Evolutionary conservation across 345 rosid genomes (phyloP).

Genomic region (Psidium friedrichsthalianum): DNA sequence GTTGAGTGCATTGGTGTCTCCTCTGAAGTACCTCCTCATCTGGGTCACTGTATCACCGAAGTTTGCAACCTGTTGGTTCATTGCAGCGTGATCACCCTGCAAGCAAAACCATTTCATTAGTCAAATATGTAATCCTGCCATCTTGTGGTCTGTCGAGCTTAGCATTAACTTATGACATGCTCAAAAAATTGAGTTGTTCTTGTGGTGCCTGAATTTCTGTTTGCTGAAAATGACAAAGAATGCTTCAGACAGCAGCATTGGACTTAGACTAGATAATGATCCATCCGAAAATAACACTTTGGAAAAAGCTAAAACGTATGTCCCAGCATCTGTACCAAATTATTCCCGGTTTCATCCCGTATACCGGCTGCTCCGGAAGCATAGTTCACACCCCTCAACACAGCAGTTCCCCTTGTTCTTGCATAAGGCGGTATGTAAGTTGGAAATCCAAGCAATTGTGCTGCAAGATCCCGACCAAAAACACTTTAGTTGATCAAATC

Average conservation of each 20-base stretch:
- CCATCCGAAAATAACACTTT: not conserved
- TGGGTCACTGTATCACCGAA: slow-evolving; percentile 34
- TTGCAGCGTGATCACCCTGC: slow-evolving; percentile 67
- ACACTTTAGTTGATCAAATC: not conserved
- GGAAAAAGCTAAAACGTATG: not conserved
- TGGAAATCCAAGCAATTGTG: slow-evolving; percentile 60
- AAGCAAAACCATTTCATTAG: not conserved
- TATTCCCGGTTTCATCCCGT: slow-evolving; percentile 77
- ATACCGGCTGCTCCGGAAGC: slow-evolving; percentile 97
- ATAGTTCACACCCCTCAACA: slow-evolving; percentile 57
- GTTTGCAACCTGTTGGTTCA: slow-evolving; percentile 52
- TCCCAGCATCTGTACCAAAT: slow-evolving; percentile 35
- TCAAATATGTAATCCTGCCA: not conserved
- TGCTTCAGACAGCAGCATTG: not conserved
- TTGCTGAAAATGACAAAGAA: not conserved
- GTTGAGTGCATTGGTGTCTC: slow-evolving; percentile 36
- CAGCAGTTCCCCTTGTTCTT: slow-evolving; percentile 39
- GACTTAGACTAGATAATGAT: not conserved
- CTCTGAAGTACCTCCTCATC: slow-evolving; percentile 56
- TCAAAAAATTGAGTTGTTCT: not conserved
- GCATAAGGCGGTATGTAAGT: slow-evolving; percentile 51
- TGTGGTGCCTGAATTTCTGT: not conserved
- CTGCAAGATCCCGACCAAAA: slow-evolving; percentile 18
- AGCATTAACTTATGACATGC: not conserved
- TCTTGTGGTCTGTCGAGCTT: not conserved